Base-by-base conservation (phyloP, 208 protist species). In the Acanthamoeba castellanii region DNA sequence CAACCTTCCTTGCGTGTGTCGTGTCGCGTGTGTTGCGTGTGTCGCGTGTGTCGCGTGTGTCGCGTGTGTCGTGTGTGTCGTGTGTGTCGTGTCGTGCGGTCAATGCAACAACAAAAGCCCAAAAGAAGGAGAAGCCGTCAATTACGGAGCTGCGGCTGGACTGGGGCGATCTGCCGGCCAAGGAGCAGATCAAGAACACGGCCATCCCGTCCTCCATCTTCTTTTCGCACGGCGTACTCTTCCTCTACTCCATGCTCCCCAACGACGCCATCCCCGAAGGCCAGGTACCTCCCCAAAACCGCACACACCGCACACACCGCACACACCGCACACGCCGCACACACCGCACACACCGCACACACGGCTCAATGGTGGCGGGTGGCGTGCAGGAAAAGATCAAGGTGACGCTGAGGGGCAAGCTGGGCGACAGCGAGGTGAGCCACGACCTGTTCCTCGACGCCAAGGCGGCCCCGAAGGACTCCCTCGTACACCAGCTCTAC, bases 121-220 rank as follows among this genome's bases (percentile, higher is more conserved):
- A 42, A 14, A 82, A 42, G 32, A 42, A 88, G 52, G 50, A n/a
- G 52, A 88, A 88, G 34, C 42, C 81, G 8, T 55, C 81, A 16
- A 55, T 88, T 6, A 88, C 81, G 13, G 81, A 88, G 11, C 14
- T 88, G 81, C 81, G 52, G 9, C 34, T 88, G 50, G 81, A 88
- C 14, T 88, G 81, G 81, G 52, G 42, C 76, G 45, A 55, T 9
- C 42, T 88, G 22, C 45, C 81, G 70, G 52, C 22, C 16, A 59
- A 88, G 34, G 81, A 52, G 47, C 22, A 88, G 81, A 88, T 88
- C 50, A 88, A 88, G 81, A 55, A 59, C 52, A 88, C 27, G 11
- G 25, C 52, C 81, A 1, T 88, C 50, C 81, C 81, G 13, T 11
- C 47, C 30, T 52, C 81, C 34, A 64, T 88, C 52, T 37, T 52